These are phyloP conservation scores for Tylopilus cervinicoccineus DNA, from an alignment of 768 basidiomycete species.

Conservation along the genomic window DNA sequence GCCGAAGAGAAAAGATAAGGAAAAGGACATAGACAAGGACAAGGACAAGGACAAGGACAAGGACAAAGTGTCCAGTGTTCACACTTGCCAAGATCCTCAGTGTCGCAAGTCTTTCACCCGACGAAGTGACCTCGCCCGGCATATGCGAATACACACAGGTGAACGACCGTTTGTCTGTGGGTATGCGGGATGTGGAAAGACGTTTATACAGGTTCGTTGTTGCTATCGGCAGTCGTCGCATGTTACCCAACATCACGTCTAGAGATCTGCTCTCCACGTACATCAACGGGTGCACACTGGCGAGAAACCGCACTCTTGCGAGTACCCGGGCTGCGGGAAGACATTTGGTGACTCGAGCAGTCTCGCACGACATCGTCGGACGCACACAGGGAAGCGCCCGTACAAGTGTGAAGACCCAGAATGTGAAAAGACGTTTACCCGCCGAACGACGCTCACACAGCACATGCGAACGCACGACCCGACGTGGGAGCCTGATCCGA, in stretches of 20 bases:
- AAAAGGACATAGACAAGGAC: slow-evolving; percentile 22
- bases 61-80: slow-evolving; percentile 45
- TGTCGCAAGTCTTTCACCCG: slow-evolving; percentile 82
- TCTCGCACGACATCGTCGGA: slow-evolving; percentile 86
- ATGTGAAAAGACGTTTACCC: slow-evolving; percentile 85
- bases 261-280: slow-evolving; percentile 89
- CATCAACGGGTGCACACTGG: slow-evolving; percentile 89
- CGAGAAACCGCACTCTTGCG: slow-evolving; percentile 89
- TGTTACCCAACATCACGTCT: slow-evolving; percentile 15
- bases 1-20: slow-evolving; percentile 22
- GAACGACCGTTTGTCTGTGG: slow-evolving; percentile 81
- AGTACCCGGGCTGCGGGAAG: slow-evolving; percentile 83
- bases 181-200: slow-evolving; percentile 75
- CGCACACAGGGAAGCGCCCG: slow-evolving; percentile 82
- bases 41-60: slow-evolving; percentile 35
- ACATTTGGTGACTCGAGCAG: slow-evolving; percentile 91
- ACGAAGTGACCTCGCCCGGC: slow-evolving; percentile 78
- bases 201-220: slow-evolving; percentile 77
- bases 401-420: slow-evolving; percentile 82
- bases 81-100: slow-evolving; percentile 66
- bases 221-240: background rate
- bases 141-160: slow-evolving; percentile 88
- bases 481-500: slow-evolving; percentile 79
- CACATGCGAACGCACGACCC: slow-evolving; percentile 90
- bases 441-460: slow-evolving; percentile 77